Evolutionary conservation across 2,329 filamentous ascomycete genomes (phyloP).

Genomic region (Exophiala dermatitidis): DNA sequence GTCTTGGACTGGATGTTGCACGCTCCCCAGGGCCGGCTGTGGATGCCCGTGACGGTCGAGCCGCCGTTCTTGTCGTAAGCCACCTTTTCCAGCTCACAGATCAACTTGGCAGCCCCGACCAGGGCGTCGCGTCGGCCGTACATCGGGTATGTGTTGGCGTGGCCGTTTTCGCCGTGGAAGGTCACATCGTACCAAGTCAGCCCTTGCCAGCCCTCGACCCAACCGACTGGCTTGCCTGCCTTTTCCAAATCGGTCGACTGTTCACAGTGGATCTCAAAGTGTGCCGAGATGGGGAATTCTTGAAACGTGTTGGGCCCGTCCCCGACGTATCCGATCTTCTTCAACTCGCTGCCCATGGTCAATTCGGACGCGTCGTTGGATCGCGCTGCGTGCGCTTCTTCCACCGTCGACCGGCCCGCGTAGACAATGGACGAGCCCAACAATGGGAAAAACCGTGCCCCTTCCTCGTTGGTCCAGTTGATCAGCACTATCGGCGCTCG

Average conservation of each 20-base stretch:
- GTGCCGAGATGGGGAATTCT: constrained; percentile 19
- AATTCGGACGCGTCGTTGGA: constrained; percentile 12
- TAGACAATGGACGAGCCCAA: constrained; percentile 18
- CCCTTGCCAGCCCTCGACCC: constrained; percentile 16
- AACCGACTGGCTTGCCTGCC: constrained; percentile 19
- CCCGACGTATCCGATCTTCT: constrained; percentile 18
- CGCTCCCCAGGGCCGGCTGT: constrained; percentile 11
- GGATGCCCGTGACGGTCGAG: constrained; percentile 29
- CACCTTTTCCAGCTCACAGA: constrained; percentile 13
- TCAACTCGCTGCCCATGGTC: constrained; percentile 18
- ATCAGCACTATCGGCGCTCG: constrained; percentile 26
- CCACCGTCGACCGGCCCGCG: constrained; percentile 16
- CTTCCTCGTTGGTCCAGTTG: constrained; percentile 30
- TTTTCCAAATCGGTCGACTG: constrained; percentile 17
- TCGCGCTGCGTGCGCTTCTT: constrained; percentile 2
- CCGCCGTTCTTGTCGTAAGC: constrained; percentile 22
- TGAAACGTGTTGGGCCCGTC: constrained; percentile 17
- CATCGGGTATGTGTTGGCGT: constrained; percentile 20
- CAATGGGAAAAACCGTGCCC: constrained; percentile 17
- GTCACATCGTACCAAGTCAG: constrained; percentile 21
- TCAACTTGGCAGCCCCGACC: constrained; percentile 14
- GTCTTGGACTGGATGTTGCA: constrained; percentile 31
- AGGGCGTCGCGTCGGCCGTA: constrained; percentile 18
- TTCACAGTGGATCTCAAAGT: constrained; percentile 21
- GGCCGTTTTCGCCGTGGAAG: constrained; percentile 19